Evolutionary conservation across 2,329 filamentous ascomycete species (phyloP).

Genomic region (Aspergillus transmontanensis): DNA sequence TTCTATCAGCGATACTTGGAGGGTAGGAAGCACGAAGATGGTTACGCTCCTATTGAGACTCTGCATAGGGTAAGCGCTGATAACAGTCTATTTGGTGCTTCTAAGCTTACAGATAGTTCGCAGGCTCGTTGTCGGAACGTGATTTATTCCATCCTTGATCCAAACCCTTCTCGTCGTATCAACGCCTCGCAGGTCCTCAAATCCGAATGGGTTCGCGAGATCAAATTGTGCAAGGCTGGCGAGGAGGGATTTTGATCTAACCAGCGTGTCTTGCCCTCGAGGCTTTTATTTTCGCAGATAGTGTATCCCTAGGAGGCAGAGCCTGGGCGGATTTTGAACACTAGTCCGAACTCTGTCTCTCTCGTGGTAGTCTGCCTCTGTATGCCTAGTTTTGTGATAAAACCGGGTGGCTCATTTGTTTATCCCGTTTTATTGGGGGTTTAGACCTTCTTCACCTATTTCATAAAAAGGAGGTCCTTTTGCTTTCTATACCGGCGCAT

Average conservation of each 20-base stretch:
- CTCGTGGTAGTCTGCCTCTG: conserved; percentile 13
- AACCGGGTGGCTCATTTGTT: conserved; percentile 25
- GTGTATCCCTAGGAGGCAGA: conserved; percentile 10
- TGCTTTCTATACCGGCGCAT: conserved; percentile 27
- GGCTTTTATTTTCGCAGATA: conserved; percentile 10
- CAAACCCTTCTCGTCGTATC: conserved; percentile 87
- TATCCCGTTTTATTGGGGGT: conserved; percentile 18
- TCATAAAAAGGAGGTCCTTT: conserved; percentile 27
- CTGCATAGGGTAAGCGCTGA: conserved; percentile 77
- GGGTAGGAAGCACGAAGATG: conserved; percentile 89
- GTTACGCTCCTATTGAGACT: conserved; percentile 94
- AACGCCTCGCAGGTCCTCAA: conserved; percentile 96
- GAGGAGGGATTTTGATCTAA: conserved; percentile 78
- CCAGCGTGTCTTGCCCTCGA: conserved; percentile 12
- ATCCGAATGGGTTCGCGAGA: conserved; percentile 97
- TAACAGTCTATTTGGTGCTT: background rate
- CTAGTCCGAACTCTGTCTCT: conserved; percentile 19
- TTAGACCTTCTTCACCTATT: conserved; percentile 18
- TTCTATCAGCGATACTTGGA: conserved; percentile 95
- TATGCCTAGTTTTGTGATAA: conserved; percentile 19
- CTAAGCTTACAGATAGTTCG: conserved; percentile 19
- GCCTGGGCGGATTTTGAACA: conserved; percentile 16
- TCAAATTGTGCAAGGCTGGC: conserved; percentile 93
- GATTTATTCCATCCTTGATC: conserved; percentile 97
- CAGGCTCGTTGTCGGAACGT: conserved; percentile 97